Conservation (phyloP, 2,329 filamentous ascomycete genomes). For the Penicillium hesseltinei region DNA sequence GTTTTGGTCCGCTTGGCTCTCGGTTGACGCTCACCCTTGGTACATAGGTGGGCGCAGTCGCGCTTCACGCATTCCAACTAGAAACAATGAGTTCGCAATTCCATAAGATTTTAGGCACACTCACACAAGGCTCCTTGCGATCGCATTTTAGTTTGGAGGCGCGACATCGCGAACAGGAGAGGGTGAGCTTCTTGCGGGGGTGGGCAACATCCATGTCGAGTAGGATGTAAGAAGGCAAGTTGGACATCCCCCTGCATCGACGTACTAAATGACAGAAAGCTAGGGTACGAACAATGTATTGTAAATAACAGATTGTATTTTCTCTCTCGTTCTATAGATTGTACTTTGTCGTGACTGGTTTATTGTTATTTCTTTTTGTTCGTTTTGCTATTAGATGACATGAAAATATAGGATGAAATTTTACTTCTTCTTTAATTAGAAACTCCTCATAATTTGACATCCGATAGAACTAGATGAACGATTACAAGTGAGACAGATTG, state of each 20-base stretch:
- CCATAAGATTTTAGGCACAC: background rate
- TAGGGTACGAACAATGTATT: no score
- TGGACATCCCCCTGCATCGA: background rate
- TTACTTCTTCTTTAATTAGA: no score
- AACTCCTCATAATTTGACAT: no score
- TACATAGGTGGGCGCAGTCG: background rate
- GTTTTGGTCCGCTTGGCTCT: background rate
- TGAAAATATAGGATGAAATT: no score
- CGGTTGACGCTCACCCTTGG: background rate
- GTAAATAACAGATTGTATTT: no score
- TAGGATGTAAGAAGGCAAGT: background rate
- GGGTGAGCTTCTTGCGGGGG: background rate
- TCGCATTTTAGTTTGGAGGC: background rate
- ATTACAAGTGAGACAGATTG: no score
- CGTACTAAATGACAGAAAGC: background rate
- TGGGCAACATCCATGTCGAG: background rate
- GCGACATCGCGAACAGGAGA: background rate
- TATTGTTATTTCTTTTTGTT: no score
- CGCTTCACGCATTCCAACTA: background rate
- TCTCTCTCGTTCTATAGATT: no score
- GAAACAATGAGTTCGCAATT: background rate
- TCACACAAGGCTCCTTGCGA: background rate
- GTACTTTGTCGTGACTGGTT: no score
- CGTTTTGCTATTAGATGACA: no score
- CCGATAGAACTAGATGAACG: no score